Percentiles rank a stretch among this genome's conserved stretches.
These are phyloP conservation scores for Berberis thunbergii DNA, from an alignment of 164 flowering plant genomes.

Conservation along the genomic window DNA sequence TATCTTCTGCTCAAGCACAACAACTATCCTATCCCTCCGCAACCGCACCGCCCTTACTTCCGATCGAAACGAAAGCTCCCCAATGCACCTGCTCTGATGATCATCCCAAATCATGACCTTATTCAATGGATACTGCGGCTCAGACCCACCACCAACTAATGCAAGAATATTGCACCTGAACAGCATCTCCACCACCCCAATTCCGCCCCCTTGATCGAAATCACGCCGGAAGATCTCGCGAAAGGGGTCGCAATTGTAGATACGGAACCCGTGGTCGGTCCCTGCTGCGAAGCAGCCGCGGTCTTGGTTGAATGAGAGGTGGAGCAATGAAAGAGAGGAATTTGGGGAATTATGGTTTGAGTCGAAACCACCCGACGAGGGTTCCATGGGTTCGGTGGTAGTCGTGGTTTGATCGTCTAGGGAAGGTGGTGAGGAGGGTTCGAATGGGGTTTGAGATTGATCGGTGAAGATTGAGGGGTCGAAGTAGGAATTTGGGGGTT, in stretches of 20 bases:
- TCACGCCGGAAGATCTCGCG: constrained; percentile 65
- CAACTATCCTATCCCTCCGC: constrained; percentile 47
- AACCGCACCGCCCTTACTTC: constrained; percentile 49
- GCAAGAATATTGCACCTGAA: constrained; percentile 64
- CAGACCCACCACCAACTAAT: constrained; percentile 61
- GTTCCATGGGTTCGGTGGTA: too few relatives aligned
- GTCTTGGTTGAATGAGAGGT: constrained; percentile 65
- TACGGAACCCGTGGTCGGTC: constrained; percentile 56
- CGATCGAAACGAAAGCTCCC: constrained; percentile 54
- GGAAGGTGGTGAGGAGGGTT: too few relatives aligned
- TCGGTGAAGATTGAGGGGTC: too few relatives aligned
- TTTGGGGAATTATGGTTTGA: too few relatives aligned
- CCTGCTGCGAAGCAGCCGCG: constrained; percentile 58
- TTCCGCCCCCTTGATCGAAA: constrained; percentile 44
- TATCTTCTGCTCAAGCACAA: constrained; percentile 55
- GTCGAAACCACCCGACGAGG: too few relatives aligned
- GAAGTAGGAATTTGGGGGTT: too few relatives aligned
- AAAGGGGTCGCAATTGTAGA: constrained; percentile 72
- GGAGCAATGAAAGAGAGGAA: constrained; percentile 17
- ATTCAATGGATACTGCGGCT: constrained; percentile 63
- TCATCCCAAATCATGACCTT: constrained; percentile 93
- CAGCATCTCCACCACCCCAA: constrained; percentile 72
- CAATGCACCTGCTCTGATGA: constrained; percentile 65
- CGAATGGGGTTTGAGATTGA: too few relatives aligned
- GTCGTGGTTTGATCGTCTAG: too few relatives aligned